Evolutionary conservation across 2,329 filamentous ascomycete species (phyloP).

Genomic region (Penicillium sp.): DNA sequence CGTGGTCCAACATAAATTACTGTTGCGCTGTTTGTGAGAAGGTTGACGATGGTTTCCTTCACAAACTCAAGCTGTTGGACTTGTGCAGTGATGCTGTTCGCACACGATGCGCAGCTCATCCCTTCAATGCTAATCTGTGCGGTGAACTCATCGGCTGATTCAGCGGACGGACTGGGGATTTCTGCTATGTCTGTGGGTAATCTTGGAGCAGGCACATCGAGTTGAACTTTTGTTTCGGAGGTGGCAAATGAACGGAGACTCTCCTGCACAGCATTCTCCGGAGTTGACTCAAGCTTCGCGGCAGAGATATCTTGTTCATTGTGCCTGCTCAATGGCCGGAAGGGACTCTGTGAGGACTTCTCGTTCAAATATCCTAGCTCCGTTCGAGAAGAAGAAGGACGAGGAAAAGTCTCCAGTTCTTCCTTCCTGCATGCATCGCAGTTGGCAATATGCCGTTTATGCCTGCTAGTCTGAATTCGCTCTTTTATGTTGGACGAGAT

Average conservation of each 20-base stretch:
- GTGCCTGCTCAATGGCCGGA: not conserved
- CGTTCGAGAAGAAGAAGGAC: constrained; percentile 10
- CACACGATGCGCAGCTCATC: constrained; percentile 72
- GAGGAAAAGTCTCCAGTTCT: constrained; percentile 23
- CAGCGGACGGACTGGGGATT: constrained; percentile 2
- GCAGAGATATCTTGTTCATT: not conserved
- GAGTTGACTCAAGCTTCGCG: not conserved
- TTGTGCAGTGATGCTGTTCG: constrained; percentile 59
- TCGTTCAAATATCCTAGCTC: constrained; percentile 12
- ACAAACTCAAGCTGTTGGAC: constrained; percentile 60
- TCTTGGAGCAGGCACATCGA: not conserved
- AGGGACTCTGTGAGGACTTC: constrained; percentile 6
- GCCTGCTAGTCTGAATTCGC: constrained; percentile 15
- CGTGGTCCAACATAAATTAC: constrained; percentile 55
- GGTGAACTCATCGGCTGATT: constrained; percentile 17
- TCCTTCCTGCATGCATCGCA: constrained; percentile 50
- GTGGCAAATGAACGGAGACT: not conserved
- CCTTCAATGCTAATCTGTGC: constrained; percentile 56
- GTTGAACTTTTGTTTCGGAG: constrained; percentile 2
- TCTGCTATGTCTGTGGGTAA: not conserved
- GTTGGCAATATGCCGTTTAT: constrained; percentile 46
- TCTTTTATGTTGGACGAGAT: constrained; percentile 20
- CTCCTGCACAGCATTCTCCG: not conserved
- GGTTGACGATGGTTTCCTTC: constrained; percentile 57
- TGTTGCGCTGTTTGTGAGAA: constrained; percentile 65